Conservation (phyloP, 2,329 filamentous ascomycete genomes). For the Penicillium brasilianum region DNA sequence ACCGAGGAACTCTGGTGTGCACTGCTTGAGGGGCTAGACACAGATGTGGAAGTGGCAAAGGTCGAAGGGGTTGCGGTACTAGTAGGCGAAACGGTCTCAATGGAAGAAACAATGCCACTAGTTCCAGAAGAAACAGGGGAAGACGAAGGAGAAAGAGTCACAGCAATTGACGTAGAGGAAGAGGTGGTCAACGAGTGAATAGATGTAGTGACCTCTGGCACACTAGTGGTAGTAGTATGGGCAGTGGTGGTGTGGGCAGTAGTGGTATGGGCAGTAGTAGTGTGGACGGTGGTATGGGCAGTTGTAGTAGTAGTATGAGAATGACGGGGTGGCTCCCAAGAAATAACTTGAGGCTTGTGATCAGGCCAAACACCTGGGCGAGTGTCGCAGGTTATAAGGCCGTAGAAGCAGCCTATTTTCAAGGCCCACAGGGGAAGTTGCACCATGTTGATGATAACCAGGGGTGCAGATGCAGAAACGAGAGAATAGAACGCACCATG, state of each 20-base stretch:
- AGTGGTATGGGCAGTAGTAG: conserved; percentile 7
- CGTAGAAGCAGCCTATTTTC: conserved; percentile 35
- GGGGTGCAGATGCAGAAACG: conserved; percentile 13
- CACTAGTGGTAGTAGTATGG: not conserved
- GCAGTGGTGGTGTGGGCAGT: conserved; percentile 9
- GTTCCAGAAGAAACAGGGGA: conserved; percentile 2
- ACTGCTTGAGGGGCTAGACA: not conserved
- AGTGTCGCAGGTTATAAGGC: conserved; percentile 40
- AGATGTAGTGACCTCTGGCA: conserved; percentile 8
- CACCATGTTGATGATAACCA: conserved; percentile 32
- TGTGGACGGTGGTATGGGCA: conserved; percentile 12
- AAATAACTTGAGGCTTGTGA: conserved; percentile 31
- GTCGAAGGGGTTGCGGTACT: conserved; percentile 16
- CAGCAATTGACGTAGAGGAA: conserved; percentile 9
- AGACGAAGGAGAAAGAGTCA: not conserved
- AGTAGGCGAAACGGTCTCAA: not conserved
- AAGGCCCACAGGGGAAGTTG: conserved; percentile 29
- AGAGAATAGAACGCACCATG: conserved; percentile 18
- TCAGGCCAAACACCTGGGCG: conserved; percentile 36
- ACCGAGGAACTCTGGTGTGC: not conserved
- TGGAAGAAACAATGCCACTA: conserved; percentile 1
- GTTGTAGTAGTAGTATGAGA: conserved; percentile 11
- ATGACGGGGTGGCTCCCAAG: conserved; percentile 22
- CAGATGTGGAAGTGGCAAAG: conserved; percentile 17
- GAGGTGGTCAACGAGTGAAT: conserved; percentile 15